Evolutionary conservation across 148 eudicot genomes (phyloP), one percentile per base, ranked within the genome.

Genomic region (Camellia japonica): DNA sequence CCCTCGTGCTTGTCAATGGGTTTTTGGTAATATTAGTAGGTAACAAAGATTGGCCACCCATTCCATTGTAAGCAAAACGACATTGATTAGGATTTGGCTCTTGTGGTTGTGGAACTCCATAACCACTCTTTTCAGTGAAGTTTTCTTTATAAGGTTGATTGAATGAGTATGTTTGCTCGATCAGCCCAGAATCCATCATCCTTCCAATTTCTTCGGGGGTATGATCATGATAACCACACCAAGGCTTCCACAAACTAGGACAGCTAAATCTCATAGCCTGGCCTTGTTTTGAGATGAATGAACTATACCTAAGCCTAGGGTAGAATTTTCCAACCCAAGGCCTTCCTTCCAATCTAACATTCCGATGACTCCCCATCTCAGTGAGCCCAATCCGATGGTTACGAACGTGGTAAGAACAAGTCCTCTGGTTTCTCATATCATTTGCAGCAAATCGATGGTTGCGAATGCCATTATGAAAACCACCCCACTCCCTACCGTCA

Each of bases 241-340:
- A 46, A 7, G 74, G 79, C 67, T 66, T 80, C 56, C 51, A 66
- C 54, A 68, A 68, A 51, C 61, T 76, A 14, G 75, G 55, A 76
- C n/a, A 47, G 59, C 18, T 68, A 18, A 64, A 60, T 70, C 75
- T 76, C 75, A 69, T 49, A 68, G 49, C 69, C 76, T 68, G 79
- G 61, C 79, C 83, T 74, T 76, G 75, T 51, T 81, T 76, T 75
- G 83, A 75, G 42, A 78, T 83, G 49, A 20, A 68, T 4, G 75
- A 67, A 41, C 69, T 82, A 13, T 68, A 78, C 81, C 73, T 1
- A 14, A 63, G 49, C 59, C 81, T 66, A 11, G 75, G 85, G 63
- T 47, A 58, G 64, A 79, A 58, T 68, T 54, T 83, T 67, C 75
- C 77, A n/a, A 73, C 38, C 79, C 78, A 78, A 12, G 81, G 66